A percentile compares a stretch with the other conserved stretches of the same genome.
phyloP scores from a whole-genome alignment of 2,329 filamentous ascomycete genomes.

The Ceratocystis diversiconidia region DNA sequence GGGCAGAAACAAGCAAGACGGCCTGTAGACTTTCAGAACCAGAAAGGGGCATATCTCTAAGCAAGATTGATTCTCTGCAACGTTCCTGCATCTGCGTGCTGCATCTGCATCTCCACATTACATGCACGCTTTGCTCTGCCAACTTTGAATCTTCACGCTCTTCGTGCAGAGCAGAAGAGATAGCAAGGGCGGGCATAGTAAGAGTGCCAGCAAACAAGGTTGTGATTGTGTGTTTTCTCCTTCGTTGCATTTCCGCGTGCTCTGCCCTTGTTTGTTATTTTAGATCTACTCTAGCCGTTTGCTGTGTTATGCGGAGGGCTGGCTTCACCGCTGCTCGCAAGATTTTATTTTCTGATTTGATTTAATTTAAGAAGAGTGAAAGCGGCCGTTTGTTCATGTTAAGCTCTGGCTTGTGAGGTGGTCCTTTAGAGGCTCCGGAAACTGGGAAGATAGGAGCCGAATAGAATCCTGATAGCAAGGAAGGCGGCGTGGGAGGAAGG shows the following conservation, averaged over 20 bases:
- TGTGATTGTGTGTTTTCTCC: background rate
- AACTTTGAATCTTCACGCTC: no score
- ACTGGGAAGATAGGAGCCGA: background rate
- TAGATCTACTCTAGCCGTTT: no score
- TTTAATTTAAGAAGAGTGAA: background rate
- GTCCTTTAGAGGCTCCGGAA: conserved; percentile 3
- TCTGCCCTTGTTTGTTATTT: no score
- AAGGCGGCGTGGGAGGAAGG: background rate
- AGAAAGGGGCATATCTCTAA: no score
- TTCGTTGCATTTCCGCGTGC: background rate
- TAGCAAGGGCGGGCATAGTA: no score
- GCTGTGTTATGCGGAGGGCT: no score
- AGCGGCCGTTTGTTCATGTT: background rate
- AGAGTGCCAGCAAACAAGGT: background rate
- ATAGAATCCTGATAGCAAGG: background rate
- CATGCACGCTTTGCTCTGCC: background rate
- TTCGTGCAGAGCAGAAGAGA: no score
- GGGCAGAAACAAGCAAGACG: background rate
- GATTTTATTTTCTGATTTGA: no score
- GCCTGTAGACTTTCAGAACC: no score
- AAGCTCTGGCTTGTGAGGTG: background rate
- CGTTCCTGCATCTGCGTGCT: conserved; percentile 2
- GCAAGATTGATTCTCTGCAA: background rate
- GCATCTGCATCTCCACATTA: background rate
- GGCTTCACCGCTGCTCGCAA: no score